Evolutionary conservation across 371 early-diverging fungal genomes (phyloP), one percentile per base, ranked within the genome.

Genomic region (Mortierella sp.): DNA sequence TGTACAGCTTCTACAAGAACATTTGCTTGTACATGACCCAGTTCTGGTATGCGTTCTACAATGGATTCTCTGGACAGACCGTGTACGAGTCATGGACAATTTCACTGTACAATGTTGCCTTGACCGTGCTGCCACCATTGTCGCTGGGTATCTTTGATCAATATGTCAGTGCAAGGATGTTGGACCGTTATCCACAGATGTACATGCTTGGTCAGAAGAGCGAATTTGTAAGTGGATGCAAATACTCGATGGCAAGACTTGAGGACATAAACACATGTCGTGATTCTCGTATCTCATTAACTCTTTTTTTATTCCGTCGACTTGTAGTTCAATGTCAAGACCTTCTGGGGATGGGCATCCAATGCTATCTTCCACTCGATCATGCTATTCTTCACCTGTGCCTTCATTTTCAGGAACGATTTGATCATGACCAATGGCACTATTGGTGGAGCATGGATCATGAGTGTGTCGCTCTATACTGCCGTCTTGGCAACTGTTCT

Each of bases 11-110:
- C 80, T 96, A 95, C 87, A 98, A 98, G 82, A 98, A 98, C 81
- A 96, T 98, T 59, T 91, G 95, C 19, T 83, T 98, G 57, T 96
- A 96, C 80, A 84, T 96, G 79, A 98, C 98, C 55, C 99, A 99
- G 84, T 95, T 99, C 61, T 98, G 98, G 94, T 97, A 90, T 81
- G 93, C 96, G 18, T 87, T 92, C 64, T 94, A 89, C 79, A 95
- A 94, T 62, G 93, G 93, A 2, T 95, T 95, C 67, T 93, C 96
- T 7, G 96, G 97, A 28, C 93, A 94, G 65, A 95, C 96, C 10
- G 80, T 96, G 30, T 96, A 95, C 72, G 97, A 96, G 79, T 94
- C 93, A 46, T 96, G 96, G 97, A 94, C 95, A 2, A 91, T 96
- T 69, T 90, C 95, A 2, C 89, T 90, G 42, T 96, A 93, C 81